A percentile compares a stretch with the other conserved stretches of the same genome.
Evolutionary conservation across 805 yeast species (phyloP).

Genomic region (Cyberlindnera japonica): DNA sequence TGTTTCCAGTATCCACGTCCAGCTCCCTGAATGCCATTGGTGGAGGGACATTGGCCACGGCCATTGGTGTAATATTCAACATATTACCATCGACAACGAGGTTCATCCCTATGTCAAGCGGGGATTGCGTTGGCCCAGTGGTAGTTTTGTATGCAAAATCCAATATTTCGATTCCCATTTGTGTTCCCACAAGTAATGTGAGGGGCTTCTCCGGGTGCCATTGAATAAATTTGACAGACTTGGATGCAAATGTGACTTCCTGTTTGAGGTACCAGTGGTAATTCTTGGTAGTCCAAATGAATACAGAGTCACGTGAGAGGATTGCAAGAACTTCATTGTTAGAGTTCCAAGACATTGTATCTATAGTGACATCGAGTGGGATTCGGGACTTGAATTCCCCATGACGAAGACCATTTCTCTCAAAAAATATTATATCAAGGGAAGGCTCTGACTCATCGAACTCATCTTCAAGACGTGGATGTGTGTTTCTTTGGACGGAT

Average conservation of each 20-base stretch:
- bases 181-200: slow-evolving; percentile 63
- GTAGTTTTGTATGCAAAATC: slow-evolving; percentile 62
- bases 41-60: slow-evolving; percentile 89
- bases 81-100: slow-evolving; percentile 75
- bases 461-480: slow-evolving; percentile 35
- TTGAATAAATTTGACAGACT: slow-evolving; percentile 40
- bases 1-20: slow-evolving; percentile 46
- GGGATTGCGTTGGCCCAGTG: slow-evolving; percentile 65
- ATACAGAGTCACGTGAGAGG: slow-evolving; percentile 58
- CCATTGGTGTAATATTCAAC: slow-evolving; percentile 75
- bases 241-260: slow-evolving; percentile 42
- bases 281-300: slow-evolving; percentile 86
- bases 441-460: slow-evolving; percentile 34
- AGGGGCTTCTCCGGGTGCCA: slow-evolving; percentile 93
- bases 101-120: slow-evolving; percentile 73
- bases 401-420: slow-evolving; percentile 88
- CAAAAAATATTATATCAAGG: slow-evolving; percentile 68
- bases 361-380: slow-evolving; percentile 45
- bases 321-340: slow-evolving; percentile 77
- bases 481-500: slow-evolving; percentile 60
- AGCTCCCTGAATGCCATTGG: slow-evolving; percentile 78
- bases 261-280: slow-evolving; percentile 96
- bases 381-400: slow-evolving; percentile 76
- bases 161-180: slow-evolving; percentile 50
- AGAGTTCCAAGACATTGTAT: slow-evolving; percentile 70